Evolutionary conservation across 2,329 filamentous ascomycete genomes (phyloP).

Genomic region (Exophiala phaeomuriformis): DNA sequence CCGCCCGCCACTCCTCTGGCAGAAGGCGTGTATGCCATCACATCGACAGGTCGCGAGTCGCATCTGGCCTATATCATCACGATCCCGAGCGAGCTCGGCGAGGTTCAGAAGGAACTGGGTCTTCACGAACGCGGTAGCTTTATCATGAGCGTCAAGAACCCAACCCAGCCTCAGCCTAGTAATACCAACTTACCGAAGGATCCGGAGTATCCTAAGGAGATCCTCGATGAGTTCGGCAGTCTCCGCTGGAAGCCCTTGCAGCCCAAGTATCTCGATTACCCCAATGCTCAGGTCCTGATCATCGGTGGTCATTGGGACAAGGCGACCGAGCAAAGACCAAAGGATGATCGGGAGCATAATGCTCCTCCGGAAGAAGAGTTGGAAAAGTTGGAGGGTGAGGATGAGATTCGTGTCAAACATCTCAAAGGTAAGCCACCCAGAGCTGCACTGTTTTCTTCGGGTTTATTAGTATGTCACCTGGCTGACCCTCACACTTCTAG

Average conservation of each 20-base stretch:
- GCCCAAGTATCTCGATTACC: conserved; percentile 67
- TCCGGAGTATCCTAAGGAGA: conserved; percentile 63
- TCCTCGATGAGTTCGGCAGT: conserved; percentile 63
- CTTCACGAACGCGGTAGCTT: conserved; percentile 66
- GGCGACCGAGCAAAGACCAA: conserved; percentile 49
- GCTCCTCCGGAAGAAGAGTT: conserved; percentile 61
- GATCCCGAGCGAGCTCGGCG: conserved; percentile 59
- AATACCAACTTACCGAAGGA: conserved; percentile 56
- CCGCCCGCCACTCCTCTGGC: conserved; percentile 68
- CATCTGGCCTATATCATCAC: conserved; percentile 77
- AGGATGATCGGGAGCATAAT: conserved; percentile 46
- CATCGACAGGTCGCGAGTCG: conserved; percentile 60
- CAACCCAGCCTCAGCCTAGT: conserved; percentile 58
- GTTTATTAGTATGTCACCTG: neutral
- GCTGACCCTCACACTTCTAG: conserved; percentile 29
- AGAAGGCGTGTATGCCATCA: conserved; percentile 79
- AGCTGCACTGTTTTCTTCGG: neutral
- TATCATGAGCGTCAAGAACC: conserved; percentile 73
- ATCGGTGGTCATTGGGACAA: conserved; percentile 55
- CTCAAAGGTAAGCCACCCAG: conserved; percentile 42
- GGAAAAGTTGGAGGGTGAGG: conserved; percentile 67
- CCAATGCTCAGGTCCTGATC: conserved; percentile 68
- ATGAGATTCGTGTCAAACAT: conserved; percentile 58
- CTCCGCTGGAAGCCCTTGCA: conserved; percentile 68
- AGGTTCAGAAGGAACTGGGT: conserved; percentile 69